A percentile compares a stretch with the other conserved stretches of the same genome.
These are phyloP conservation scores for Tetrastigma voinierianum DNA, from an alignment of 164 flowering plant species.

Conservation along the genomic window DNA sequence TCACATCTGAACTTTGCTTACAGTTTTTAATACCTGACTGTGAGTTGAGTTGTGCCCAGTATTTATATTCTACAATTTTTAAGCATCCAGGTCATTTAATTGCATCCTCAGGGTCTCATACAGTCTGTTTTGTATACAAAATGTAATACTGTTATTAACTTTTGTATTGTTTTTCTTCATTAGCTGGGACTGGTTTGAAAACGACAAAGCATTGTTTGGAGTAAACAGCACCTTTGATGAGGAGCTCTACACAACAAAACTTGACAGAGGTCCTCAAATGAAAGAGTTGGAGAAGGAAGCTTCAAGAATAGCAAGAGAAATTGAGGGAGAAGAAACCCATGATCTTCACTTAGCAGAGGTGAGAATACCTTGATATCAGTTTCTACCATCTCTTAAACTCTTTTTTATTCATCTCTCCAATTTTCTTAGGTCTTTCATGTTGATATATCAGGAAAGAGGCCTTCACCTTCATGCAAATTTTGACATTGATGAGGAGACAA, in stretches of 20 bases:
- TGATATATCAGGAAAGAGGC: constrained; percentile 77
- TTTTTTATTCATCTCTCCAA: constrained; percentile 1
- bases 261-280: constrained; percentile 87
- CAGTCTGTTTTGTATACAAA: too few relatives aligned
- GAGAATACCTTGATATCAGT: constrained; percentile 9
- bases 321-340: constrained; percentile 89
- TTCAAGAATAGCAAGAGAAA: constrained; percentile 84
- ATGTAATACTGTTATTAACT: not conserved
- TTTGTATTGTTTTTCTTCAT: not conserved
- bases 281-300: constrained; percentile 85
- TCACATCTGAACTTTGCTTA: too few relatives aligned
- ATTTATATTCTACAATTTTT: too few relatives aligned
- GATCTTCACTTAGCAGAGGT: constrained; percentile 98
- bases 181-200: constrained; percentile 95
- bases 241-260: constrained; percentile 97
- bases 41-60: too few relatives aligned
- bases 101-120: too few relatives aligned
- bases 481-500: constrained; percentile 86
- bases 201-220: constrained; percentile 85
- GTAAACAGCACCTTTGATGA: constrained; percentile 95
- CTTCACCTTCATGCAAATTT: constrained; percentile 44
- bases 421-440: constrained; percentile 6
- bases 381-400: not conserved
- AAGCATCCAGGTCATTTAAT: too few relatives aligned
- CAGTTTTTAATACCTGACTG: too few relatives aligned